Base-by-base conservation (phyloP, 1,139 yeast genomes). In the Ogataea hybrid region DNA sequence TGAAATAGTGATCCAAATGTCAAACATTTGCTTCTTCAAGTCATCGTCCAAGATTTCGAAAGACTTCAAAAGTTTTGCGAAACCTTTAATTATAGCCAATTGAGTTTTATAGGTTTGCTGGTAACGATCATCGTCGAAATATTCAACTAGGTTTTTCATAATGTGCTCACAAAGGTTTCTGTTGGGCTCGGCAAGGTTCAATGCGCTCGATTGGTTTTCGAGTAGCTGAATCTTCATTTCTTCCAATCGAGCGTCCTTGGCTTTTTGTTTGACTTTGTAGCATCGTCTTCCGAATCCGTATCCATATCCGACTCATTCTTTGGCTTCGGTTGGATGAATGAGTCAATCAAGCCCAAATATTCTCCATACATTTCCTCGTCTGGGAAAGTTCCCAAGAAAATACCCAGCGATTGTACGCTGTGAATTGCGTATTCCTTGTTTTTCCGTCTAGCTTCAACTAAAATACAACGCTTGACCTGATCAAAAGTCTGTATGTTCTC, bases 361-460 rank as follows among this genome's bases (percentile, higher is more conserved):
- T 62, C 62, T 1, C 62, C 66, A 32, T 67, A 58, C 33, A 75
- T 48, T 2, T 63, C 67, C 9, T 64, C 69, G 28, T 65, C 63
- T 17, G 77, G 76, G 51, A 68, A 79, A 2, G 55, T 53, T 29
- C 67, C 66, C 3, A 79, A 54, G 50, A 71, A 83, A 17, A 59
- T 64, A 3, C 84, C 80, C 33, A 77, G 62, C 1, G 75, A 64
- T 28, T 70, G 64, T n/a, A 82, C 60, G 1, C 80, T 71, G 28
- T 70, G 68, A 39, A 64, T 69, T 46, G 80, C 86, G 59, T 90
- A 90, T 1, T 63, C 74, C 51, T 73, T 75, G 58, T 86, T 88
- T 39, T 77, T 75, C 52, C 95, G 71, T 46, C 75, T 76, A 0
- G 85, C 77, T 60, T 90, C 97, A 1, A 70, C 66, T 2, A 69